Evolutionary conservation across 257 asterid genomes (phyloP), one percentile per base, ranked within the genome.

Genomic region (Nicotiana paniculata): DNA sequence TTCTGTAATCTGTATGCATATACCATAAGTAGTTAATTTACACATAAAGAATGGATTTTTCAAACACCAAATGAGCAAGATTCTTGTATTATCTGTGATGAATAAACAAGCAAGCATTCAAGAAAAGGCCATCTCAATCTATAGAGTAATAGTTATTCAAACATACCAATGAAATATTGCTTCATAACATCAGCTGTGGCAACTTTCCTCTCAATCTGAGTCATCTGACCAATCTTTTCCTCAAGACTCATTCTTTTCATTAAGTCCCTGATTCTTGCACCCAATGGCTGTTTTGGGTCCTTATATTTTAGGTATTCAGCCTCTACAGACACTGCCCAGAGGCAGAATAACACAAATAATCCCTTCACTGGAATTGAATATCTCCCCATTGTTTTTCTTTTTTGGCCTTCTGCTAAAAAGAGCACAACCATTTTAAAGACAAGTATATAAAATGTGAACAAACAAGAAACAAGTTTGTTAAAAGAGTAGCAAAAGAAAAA

Each of bases 191-290:
- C 84, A 61, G 54, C 24, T 53, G 63, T 62, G 39, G 87, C 84
- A 81, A 53, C 84, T 57, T 53, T 35, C 39, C 84, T 65, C 51
- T 84, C 87, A 64, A 84, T 84, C 72, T 84, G 87, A 54, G 80
- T 84, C 87, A 84, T 84, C 82, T 84, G 87, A 10, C 87, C 84
- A 65, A 84, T 63, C 61, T 84, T 84, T 66, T 84, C 84, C 33
- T 81, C 74, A 64, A 84, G 84, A 54, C 58, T 81, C 87, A 84
- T 84, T 15, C 87, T 81, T 6, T 77, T 74, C 77, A 84, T 78
- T 79, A 84, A 81, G 80, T 84, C 84, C 15, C 21, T 81, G 26
- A 84, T 48, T 75, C 87, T 84, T 37, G 48, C 70, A 32, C 48
- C 78, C 64, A 81, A 12, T 75, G 87, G 82, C 67, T 81, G 82